Percentiles rank a stretch among this genome's conserved stretches.
Conservation (phyloP, 2,329 filamentous ascomycete species). For the Sodiomyces alkalinus region DNA sequence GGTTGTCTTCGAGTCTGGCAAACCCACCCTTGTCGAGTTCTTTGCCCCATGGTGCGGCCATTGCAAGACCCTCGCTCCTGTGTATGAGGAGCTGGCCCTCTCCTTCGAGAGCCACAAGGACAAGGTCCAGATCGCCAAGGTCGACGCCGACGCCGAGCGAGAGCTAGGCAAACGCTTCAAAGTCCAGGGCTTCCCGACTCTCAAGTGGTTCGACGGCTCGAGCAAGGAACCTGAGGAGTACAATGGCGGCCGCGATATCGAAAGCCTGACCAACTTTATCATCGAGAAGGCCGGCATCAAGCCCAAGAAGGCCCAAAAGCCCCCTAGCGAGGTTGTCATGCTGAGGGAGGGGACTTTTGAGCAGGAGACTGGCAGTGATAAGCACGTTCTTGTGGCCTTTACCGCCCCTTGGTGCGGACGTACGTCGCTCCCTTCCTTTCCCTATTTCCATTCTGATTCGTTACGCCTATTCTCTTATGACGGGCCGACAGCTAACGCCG, state of each 20-base stretch:
- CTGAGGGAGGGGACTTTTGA: constrained; percentile 70
- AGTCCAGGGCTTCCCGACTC: constrained; percentile 86
- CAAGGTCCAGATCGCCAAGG: constrained; percentile 80
- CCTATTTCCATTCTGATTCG: too few relatives aligned
- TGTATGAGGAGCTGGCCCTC: constrained; percentile 80
- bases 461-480: not conserved
- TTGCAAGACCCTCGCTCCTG: constrained; percentile 92
- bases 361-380: constrained; percentile 63
- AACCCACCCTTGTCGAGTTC: constrained; percentile 94
- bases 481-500: constrained; percentile 7
- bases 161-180: constrained; percentile 72
- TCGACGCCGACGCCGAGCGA: constrained; percentile 85
- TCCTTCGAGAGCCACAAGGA: constrained; percentile 56
- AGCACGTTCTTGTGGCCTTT: constrained; percentile 88
- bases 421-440: constrained; percentile 36
- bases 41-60: constrained; percentile 98
- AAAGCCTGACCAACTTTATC: constrained; percentile 69
- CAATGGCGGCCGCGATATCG: constrained; percentile 72
- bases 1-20: constrained; percentile 77
- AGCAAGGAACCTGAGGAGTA: constrained; percentile 76
- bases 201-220: constrained; percentile 98
- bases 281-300: constrained; percentile 75
- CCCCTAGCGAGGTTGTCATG: constrained; percentile 62
- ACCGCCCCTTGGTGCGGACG: constrained; percentile 98
- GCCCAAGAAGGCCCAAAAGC: constrained; percentile 58